A percentile compares a stretch with the other conserved stretches of the same genome.
Evolutionary conservation across 352 stramenopile species (phyloP).

Genomic region (Pythium aphanidermatum): DNA sequence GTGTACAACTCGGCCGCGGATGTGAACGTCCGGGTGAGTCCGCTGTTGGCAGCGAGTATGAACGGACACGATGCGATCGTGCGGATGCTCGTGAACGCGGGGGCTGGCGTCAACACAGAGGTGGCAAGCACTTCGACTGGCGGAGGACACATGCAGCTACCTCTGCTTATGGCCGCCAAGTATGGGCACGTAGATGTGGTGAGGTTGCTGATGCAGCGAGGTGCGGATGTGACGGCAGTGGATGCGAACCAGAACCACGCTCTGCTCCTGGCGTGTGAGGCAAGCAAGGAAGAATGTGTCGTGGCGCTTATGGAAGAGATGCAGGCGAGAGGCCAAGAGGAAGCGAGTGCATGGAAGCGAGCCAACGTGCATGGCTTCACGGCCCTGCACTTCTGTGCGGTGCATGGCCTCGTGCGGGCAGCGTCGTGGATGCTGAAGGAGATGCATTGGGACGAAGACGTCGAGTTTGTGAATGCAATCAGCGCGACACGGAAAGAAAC

Average conservation of each 20-base stretch:
- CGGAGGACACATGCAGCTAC: conserved; percentile 19
- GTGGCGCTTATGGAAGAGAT: conserved; percentile 30
- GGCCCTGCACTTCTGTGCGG: conserved; percentile 50
- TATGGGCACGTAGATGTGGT: conserved; percentile 89
- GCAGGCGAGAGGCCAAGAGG: conserved; percentile 2
- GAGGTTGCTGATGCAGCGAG: conserved; percentile 53
- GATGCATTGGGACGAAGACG: conserved; percentile 27
- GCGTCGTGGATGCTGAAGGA: conserved; percentile 28
- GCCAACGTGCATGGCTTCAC: conserved; percentile 51
- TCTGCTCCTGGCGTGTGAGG: conserved; percentile 50
- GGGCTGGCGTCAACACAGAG: conserved; percentile 15
- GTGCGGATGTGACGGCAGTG: conserved; percentile 25
- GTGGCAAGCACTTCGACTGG: conserved; percentile 5
- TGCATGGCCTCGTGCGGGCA: conserved; percentile 30
- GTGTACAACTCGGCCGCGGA: conserved; percentile 70
- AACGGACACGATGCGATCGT: conserved; percentile 62
- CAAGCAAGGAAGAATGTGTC: conserved; percentile 42
- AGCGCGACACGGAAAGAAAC: conserved; percentile 42
- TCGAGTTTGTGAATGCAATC: conserved; percentile 36
- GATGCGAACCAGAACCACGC: conserved; percentile 47
- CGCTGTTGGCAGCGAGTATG: conserved; percentile 60
- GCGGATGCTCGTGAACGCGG: conserved; percentile 36
- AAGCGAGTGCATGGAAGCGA: conserved; percentile 28
- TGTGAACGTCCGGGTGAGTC: conserved; percentile 47
- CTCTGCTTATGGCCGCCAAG: conserved; percentile 88